Percentiles rank a stretch among this genome's conserved stretches.
Conservation (phyloP, 495 filamentous ascomycete species). For the Bacidia rubella region DNA sequence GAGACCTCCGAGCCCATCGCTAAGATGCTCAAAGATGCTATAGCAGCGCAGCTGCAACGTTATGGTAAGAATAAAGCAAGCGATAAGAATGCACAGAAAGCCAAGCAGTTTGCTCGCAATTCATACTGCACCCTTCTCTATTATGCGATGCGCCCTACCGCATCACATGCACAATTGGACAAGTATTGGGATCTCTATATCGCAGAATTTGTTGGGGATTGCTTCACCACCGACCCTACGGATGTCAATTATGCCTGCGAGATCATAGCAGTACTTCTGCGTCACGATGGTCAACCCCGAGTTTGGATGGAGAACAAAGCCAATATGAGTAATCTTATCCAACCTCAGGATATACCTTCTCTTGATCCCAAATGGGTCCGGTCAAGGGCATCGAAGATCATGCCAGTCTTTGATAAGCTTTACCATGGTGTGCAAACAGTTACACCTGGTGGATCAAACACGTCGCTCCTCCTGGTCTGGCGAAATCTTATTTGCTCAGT, state of each 20-base stretch:
- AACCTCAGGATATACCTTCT: constrained; percentile 58
- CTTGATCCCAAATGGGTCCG: constrained; percentile 85
- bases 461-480: constrained; percentile 50
- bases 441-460: constrained; percentile 28
- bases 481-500: constrained; percentile 50
- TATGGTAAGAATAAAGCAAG: constrained; percentile 27
- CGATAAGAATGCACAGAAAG: constrained; percentile 40
- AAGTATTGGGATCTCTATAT: constrained; percentile 70
- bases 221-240: constrained; percentile 22
- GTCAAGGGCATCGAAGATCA: constrained; percentile 44
- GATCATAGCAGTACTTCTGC: constrained; percentile 50
- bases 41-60: constrained; percentile 54
- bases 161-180: constrained; percentile 47
- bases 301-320: constrained; percentile 63
- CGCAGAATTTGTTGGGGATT: constrained; percentile 28
- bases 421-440: constrained; percentile 41
- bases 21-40: constrained; percentile 53
- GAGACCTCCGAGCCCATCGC: constrained; percentile 45
- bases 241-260: constrained; percentile 41
- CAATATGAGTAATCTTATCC: constrained; percentile 40
- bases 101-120: constrained; percentile 45
- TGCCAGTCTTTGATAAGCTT: constrained; percentile 39
- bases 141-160: constrained; percentile 65
- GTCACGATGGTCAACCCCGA: constrained; percentile 39
- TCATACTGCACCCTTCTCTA: constrained; percentile 73